Percentiles rank a stretch among this genome's conserved stretches.
Evolutionary conservation across 208 protist species (phyloP).

Genomic region (Spongospora subterranea): DNA sequence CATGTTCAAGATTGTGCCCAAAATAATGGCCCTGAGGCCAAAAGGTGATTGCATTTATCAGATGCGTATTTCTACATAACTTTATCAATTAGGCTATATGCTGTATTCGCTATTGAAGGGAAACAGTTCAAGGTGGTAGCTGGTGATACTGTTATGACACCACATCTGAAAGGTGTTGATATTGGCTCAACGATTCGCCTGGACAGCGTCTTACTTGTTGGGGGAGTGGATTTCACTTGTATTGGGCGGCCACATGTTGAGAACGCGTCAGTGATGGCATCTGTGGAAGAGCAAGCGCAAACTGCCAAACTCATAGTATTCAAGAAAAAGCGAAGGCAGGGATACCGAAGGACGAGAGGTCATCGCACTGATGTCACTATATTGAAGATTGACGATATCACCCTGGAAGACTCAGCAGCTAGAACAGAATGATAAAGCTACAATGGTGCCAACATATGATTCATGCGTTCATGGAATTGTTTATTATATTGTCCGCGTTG

Average conservation of each 20-base stretch:
- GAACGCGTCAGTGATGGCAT: background rate
- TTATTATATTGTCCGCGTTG: no score
- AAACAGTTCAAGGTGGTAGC: constrained; percentile 37
- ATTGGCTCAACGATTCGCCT: background rate
- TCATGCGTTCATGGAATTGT: no score
- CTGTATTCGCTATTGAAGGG: background rate
- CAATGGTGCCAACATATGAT: background rate
- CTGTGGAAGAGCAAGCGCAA: constrained; percentile 32
- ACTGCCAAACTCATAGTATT: constrained; percentile 26
- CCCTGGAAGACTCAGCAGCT: background rate
- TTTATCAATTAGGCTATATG: constrained; percentile 9
- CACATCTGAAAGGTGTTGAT: constrained; percentile 1
- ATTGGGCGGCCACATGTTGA: constrained; percentile 34
- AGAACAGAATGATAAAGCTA: background rate
- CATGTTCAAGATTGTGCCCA: background rate
- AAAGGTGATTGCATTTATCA: background rate
- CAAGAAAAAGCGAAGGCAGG: constrained; percentile 46
- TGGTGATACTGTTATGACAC: constrained; percentile 1
- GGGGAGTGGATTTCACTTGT: background rate
- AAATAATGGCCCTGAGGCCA: background rate
- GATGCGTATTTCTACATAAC: background rate
- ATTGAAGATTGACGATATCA: constrained; percentile 20
- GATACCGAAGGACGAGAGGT: background rate
- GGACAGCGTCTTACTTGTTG: constrained; percentile 13
- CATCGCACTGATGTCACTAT: constrained; percentile 27